Evolutionary conservation across 305 asterid species (phyloP), one percentile per base, ranked within the genome.

Genomic region (Coffea humblotiana): DNA sequence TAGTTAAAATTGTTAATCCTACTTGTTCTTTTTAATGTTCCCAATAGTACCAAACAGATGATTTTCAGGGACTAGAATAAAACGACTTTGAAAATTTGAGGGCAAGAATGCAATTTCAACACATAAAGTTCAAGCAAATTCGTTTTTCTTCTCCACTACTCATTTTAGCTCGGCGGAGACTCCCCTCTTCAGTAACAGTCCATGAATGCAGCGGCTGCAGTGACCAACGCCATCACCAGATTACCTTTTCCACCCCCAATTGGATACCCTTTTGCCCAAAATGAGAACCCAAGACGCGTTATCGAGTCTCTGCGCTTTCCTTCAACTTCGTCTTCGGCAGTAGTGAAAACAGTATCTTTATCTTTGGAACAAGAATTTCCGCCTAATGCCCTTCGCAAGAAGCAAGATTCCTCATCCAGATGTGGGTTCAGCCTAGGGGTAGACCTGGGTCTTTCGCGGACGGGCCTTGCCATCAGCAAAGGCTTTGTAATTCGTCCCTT

Each of bases 381-480:
- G 76, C 94, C 98, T 73, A 95, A 95, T 83, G 94, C 89, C 67
- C 65, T 88, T 40, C 89, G 90, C 60, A 88, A 90, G 82, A 90
- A 90, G 84, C 88, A 84, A 3, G 90, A 91, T 64, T 83, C 97
- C 6, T 80, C 86, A 64, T 92, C 93, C 97, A 90, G 95, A 77
- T 94, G 97, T 60, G 97, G 98, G 3, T 94, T 94, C 87, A 94
- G 98, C 87, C 88, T 94, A 32, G 97, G 97, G 37, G 90, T 91
- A 8, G 98, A 93, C 76, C 85, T 90, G 90, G 99, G 99, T 52
- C 71, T 87, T 76, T 85, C 94, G 64, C 93, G 97, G 40, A 93
- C 99, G 11, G 99, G 98, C 60, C 85, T 95, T 45, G 96, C 99
- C 71, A 78, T 95, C 51, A 93, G 98, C 89, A 95, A 93, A 88